Percentiles rank a stretch among this genome's conserved stretches.
Evolutionary conservation across 257 asterid species (phyloP).

Genomic region (Vinca minor): DNA sequence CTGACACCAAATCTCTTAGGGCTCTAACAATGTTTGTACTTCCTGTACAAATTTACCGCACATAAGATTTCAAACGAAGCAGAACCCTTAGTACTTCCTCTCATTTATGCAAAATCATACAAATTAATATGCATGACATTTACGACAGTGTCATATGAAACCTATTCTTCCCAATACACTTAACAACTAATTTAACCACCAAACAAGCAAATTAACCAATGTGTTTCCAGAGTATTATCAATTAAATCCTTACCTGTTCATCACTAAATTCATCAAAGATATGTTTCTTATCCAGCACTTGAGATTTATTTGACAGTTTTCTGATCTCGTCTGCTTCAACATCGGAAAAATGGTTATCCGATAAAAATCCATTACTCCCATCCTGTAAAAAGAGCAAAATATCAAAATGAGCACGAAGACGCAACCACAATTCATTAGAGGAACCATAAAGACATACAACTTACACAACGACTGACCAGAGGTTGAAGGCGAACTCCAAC

Average conservation of each 20-base stretch:
- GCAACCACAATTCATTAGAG: constrained; percentile 31
- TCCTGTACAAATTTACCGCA: background rate
- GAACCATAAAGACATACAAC: constrained; percentile 90
- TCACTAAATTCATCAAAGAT: constrained; percentile 50
- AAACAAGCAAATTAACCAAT: background rate
- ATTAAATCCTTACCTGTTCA: constrained; percentile 47
- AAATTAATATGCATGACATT: background rate
- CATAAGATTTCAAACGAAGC: background rate
- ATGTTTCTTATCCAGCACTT: constrained; percentile 39
- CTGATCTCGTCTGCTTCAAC: constrained; percentile 30
- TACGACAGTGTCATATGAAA: background rate
- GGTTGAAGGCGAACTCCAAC: constrained; percentile 37
- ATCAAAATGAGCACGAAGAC: constrained; percentile 46
- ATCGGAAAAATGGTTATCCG: constrained; percentile 36
- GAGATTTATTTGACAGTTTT: constrained; percentile 36
- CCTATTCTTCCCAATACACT: background rate
- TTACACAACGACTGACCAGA: constrained; percentile 96
- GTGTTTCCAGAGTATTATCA: background rate
- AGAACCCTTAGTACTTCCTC: background rate
- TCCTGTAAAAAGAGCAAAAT: constrained; percentile 44
- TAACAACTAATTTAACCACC: no score
- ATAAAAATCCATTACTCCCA: constrained; percentile 66
- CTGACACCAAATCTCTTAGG: background rate
- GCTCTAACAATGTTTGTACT: background rate
- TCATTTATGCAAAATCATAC: background rate